phyloP scores from a whole-genome alignment of 352 stramenopile genomes.

The Saprolegnia diclina region DNA sequence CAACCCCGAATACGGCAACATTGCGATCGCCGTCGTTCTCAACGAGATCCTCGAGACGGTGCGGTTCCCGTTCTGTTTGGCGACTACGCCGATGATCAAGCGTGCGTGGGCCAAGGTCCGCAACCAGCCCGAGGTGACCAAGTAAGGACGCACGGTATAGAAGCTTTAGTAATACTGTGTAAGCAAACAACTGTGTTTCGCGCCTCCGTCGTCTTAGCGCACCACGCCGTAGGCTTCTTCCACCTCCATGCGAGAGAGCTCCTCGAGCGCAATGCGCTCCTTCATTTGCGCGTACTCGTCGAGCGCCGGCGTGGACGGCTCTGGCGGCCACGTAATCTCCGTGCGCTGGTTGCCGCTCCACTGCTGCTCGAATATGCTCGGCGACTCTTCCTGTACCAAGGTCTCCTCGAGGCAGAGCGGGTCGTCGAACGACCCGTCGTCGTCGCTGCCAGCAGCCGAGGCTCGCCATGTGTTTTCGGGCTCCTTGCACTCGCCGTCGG shows the following conservation, averaged over 20 bases:
- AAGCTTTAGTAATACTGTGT: background rate
- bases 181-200: background rate
- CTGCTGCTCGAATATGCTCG: no score
- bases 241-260: conserved; percentile 1
- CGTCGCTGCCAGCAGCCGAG: background rate
- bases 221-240: conserved; percentile 6
- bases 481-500: conserved; percentile 1
- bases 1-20: conserved; percentile 83
- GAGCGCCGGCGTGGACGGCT: background rate
- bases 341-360: no score
- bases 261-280: conserved; percentile 3
- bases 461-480: background rate
- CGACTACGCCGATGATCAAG: conserved; percentile 76
- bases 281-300: conserved; percentile 21
- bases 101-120: conserved; percentile 31
- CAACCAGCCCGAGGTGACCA: background rate
- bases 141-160: background rate
- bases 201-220: background rate
- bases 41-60: conserved; percentile 84
- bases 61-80: conserved; percentile 79
- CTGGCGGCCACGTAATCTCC: no score
- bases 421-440: background rate
- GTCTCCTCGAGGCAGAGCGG: no score
- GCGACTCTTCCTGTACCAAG: no score
- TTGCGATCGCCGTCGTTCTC: conserved; percentile 75